phyloP scores from a whole-genome alignment of 2,329 filamentous ascomycete genomes.

The Fusarium sp. region DNA sequence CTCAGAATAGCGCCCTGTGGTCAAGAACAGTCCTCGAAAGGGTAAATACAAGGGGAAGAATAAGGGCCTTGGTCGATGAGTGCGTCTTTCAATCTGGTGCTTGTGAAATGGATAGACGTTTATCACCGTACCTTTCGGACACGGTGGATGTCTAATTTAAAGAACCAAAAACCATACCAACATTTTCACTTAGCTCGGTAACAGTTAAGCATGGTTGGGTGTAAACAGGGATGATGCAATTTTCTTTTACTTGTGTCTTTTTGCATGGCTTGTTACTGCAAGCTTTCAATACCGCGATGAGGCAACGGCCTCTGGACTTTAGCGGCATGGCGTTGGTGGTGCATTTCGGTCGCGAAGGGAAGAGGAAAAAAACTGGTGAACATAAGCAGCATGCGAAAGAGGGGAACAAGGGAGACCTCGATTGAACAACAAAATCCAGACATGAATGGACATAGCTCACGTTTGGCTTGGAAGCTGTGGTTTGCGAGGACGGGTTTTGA shows the following conservation, averaged over 20 bases:
- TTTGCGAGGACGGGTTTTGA: neutral
- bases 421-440: neutral
- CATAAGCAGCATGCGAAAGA: neutral
- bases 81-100: neutral
- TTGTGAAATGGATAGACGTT: neutral
- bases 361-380: conserved; percentile 16
- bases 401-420: neutral
- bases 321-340: conserved; percentile 45
- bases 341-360: conserved; percentile 33
- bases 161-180: neutral
- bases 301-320: conserved; percentile 39
- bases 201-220: conserved; percentile 1
- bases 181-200: neutral
- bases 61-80: neutral
- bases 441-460: neutral
- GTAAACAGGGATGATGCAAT: conserved; percentile 6
- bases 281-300: conserved; percentile 42
- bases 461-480: neutral
- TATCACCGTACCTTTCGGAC: neutral
- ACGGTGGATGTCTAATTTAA: neutral
- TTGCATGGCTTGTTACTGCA: conserved; percentile 19
- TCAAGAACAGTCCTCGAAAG: conserved; percentile 6
- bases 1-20: conserved; percentile 37
- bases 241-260: conserved; percentile 20
- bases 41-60: neutral